phyloP scores from a whole-genome alignment of 2,329 filamentous ascomycete species.

The Phaeosphaeriaceae sp. region DNA sequence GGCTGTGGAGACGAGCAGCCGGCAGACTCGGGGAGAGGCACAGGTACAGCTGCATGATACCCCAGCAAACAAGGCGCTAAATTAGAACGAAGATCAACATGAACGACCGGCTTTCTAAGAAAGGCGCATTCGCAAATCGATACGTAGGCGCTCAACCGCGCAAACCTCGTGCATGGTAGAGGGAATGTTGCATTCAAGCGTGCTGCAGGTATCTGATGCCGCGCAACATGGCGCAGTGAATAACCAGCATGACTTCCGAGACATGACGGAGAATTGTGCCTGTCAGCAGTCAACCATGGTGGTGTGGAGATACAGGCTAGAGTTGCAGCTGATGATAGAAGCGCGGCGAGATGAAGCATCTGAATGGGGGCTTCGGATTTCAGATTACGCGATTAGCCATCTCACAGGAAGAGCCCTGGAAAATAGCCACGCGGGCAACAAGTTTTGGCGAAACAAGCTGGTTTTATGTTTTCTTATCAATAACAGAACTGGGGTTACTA shows the following conservation, averaged over 20 bases:
- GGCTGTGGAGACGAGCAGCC: constrained; percentile 64
- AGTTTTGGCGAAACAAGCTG: constrained; percentile 20
- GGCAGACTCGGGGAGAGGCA: constrained; percentile 14
- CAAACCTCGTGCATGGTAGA: background rate
- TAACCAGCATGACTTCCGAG: constrained; percentile 8
- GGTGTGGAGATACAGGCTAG: constrained; percentile 10
- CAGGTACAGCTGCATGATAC: constrained; percentile 20
- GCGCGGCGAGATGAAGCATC: constrained; percentile 11
- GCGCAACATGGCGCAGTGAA: constrained; percentile 12
- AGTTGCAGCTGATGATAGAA: constrained; percentile 13
- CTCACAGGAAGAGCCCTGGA: constrained; percentile 28
- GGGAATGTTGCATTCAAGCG: constrained; percentile 13
- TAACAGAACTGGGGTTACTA: constrained; percentile 5
- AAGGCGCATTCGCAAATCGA: constrained; percentile 7
- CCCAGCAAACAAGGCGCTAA: constrained; percentile 12
- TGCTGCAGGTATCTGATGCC: constrained; percentile 6
- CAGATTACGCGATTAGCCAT: constrained; percentile 36
- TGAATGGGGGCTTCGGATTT: constrained; percentile 30
- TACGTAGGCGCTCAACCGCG: constrained; percentile 6
- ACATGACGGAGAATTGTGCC: constrained; percentile 7
- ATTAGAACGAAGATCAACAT: constrained; percentile 16
- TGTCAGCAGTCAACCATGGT: constrained; percentile 5
- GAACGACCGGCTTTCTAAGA: constrained; percentile 10
- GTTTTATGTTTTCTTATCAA: constrained; percentile 15
- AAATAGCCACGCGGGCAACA: constrained; percentile 28